These are phyloP conservation scores for Coemansia sp. DNA, from an alignment of 371 early-diverging fungal species.

Conservation along the genomic window DNA sequence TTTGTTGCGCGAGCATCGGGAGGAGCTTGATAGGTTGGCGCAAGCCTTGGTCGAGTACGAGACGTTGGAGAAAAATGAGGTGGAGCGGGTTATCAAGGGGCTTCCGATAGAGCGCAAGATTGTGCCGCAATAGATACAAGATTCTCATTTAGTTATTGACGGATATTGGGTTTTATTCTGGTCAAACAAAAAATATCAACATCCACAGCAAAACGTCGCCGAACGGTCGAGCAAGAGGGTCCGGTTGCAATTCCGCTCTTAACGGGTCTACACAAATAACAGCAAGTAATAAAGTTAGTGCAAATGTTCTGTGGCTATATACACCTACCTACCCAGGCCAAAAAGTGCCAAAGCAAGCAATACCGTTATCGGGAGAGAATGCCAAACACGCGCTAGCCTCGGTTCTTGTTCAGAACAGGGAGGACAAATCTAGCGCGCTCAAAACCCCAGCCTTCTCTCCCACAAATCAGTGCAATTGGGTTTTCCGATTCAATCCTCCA, in stretches of 20 bases:
- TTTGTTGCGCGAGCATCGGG: constrained; percentile 71
- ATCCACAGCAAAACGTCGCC: constrained; percentile 1
- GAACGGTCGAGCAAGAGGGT: not conserved
- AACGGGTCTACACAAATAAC: constrained; percentile 22
- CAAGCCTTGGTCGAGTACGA: constrained; percentile 90
- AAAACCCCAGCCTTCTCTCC: constrained; percentile 15
- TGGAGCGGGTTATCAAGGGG: constrained; percentile 58
- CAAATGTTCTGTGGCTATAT: not conserved
- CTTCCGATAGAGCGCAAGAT: constrained; percentile 47
- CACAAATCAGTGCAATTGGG: not conserved
- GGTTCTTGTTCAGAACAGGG: constrained; percentile 30
- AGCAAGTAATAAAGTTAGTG: constrained; percentile 3
- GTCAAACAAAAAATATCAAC: not conserved
- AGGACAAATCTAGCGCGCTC: constrained; percentile 6
- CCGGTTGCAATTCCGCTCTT: constrained; percentile 8
- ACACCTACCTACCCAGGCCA: not conserved
- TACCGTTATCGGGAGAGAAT: too few relatives aligned
- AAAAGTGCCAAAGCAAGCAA: not conserved
- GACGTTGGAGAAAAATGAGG: constrained; percentile 86
- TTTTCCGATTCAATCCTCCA: not conserved
- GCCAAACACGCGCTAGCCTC: constrained; percentile 11
- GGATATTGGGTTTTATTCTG: not conserved
- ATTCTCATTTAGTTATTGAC: not conserved
- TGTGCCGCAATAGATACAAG: constrained; percentile 9
- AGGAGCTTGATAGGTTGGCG: constrained; percentile 89